Conservation (phyloP, 179 eudicot species). For the Silene coronaria region DNA sequence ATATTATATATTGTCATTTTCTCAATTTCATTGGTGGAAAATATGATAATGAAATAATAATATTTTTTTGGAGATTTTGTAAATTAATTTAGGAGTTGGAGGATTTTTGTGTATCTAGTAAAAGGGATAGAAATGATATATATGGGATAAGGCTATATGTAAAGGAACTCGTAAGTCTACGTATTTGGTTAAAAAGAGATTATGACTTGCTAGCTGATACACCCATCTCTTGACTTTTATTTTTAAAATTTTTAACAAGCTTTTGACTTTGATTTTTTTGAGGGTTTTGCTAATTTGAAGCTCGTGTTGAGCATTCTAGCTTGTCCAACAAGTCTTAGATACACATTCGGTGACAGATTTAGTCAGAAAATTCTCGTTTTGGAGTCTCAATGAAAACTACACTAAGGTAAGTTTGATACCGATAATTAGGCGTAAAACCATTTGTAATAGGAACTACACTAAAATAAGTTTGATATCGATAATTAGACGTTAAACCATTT, state of each 20-base stretch:
- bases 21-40: neutral
- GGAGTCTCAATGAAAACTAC: too few relatives aligned
- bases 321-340: neutral
- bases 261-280: neutral
- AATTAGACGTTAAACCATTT: neutral
- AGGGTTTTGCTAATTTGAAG: neutral
- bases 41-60: neutral
- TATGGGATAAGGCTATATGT: neutral
- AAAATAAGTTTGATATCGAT: neutral
- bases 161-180: neutral
- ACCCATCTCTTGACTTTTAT: conserved; percentile 3
- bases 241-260: neutral
- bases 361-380: too few relatives aligned
- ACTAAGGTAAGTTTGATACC: too few relatives aligned
- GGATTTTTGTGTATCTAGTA: conserved; percentile 2
- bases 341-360: neutral
- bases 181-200: neutral
- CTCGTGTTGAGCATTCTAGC: neutral
- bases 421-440: neutral
- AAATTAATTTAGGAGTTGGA: neutral
- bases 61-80: neutral
- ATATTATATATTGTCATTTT: neutral
- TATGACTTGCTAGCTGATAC: neutral
- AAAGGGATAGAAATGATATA: neutral
- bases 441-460: neutral